phyloP scores from a whole-genome alignment of 805 yeast genomes.

The Groenewaldozyma tartarivorans region DNA sequence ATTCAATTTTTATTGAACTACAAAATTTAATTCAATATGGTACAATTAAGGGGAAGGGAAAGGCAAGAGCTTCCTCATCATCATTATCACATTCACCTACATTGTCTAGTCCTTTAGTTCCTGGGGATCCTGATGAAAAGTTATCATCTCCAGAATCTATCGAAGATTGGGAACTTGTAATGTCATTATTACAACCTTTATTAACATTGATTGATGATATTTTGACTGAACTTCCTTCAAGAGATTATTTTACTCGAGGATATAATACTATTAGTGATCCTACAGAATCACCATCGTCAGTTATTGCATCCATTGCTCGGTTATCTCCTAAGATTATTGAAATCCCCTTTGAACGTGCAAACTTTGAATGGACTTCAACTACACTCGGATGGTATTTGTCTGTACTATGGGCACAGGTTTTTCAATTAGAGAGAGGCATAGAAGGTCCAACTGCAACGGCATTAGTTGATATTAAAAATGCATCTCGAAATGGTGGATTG shows the following conservation, averaged over 20 bases:
- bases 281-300: conserved; percentile 8
- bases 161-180: conserved; percentile 5
- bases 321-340: conserved; percentile 5
- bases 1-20: conserved; percentile 11
- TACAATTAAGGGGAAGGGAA: neutral
- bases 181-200: conserved; percentile 12
- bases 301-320: conserved; percentile 11
- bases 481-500: conserved; percentile 3
- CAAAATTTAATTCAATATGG: neutral
- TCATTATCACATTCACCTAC: no score
- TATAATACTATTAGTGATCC: neutral
- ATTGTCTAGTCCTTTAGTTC: neutral
- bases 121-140: neutral
- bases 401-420: conserved; percentile 53
- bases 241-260: conserved; percentile 10
- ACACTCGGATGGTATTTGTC: conserved; percentile 73
- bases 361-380: conserved; percentile 51
- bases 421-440: conserved; percentile 18
- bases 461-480: conserved; percentile 8
- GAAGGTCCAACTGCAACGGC: conserved; percentile 4
- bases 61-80: conserved; percentile 1
- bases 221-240: conserved; percentile 7
- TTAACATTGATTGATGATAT: conserved; percentile 6
- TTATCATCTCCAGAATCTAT: neutral
- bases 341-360: conserved; percentile 35